These are phyloP conservation scores for Casuarina cunninghamiana DNA, from an alignment of 306 rosid genomes.

Conservation along the genomic window DNA sequence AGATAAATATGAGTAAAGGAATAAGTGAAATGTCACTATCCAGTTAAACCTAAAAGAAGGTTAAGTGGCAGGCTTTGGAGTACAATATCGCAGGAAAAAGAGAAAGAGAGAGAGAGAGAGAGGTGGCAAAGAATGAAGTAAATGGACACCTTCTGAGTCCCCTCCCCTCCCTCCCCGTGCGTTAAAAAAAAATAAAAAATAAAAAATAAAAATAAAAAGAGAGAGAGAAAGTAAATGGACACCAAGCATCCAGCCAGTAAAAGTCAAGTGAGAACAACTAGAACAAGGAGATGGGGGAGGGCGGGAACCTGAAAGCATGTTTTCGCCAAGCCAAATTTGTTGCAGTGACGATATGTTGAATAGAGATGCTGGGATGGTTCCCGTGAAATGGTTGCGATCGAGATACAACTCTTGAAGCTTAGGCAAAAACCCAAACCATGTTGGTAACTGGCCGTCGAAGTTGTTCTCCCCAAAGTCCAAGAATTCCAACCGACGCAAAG, in stretches of 20 bases:
- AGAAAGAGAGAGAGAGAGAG: too few species aligned
- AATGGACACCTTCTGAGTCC: too few species aligned
- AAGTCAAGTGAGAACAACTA: too few species aligned
- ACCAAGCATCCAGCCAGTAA: too few species aligned
- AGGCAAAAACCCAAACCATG: conserved; percentile 7
- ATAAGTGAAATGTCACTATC: neutral
- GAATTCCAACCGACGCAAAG: neutral
- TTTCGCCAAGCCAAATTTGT: neutral
- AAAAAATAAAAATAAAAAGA: too few species aligned
- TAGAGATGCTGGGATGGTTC: neutral
- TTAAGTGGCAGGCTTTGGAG: too few species aligned
- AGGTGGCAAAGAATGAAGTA: too few species aligned
- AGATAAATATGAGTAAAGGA: neutral
- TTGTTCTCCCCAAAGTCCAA: neutral
- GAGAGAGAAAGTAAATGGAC: too few species aligned
- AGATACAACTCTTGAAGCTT: conserved; percentile 3
- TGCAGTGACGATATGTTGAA: neutral
- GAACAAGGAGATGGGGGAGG: neutral
- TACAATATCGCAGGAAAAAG: too few species aligned
- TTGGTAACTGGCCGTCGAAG: neutral
- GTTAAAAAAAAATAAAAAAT: too few species aligned
- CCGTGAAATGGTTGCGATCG: neutral
- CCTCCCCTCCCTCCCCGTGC: too few species aligned
- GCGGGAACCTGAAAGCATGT: neutral
- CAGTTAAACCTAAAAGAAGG: too few species aligned